Evolutionary conservation across 2,329 filamentous ascomycete species (phyloP).

Genomic region (Ambrosiella xylebori): DNA sequence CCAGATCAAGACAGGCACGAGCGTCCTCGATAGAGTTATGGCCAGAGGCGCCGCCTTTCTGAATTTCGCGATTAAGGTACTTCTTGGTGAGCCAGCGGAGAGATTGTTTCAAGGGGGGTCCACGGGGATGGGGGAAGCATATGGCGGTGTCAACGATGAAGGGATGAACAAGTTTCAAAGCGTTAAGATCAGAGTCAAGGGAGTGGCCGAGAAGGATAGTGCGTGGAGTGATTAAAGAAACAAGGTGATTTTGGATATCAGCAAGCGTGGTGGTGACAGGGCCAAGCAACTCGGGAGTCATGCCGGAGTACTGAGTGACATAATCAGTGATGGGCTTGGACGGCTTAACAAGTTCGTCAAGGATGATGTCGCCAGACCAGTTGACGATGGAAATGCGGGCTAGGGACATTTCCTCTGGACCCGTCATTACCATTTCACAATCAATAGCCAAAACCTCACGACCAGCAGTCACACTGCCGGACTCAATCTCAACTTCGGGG

Average conservation of each 20-base stretch:
- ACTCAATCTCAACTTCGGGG: conserved; percentile 53
- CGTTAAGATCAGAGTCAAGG: conserved; percentile 67
- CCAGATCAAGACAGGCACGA: conserved; percentile 73
- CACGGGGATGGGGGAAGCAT: conserved; percentile 77
- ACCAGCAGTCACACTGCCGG: conserved; percentile 70
- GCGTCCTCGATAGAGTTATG: conserved; percentile 93
- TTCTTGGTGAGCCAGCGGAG: conserved; percentile 80
- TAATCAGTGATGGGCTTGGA: conserved; percentile 80
- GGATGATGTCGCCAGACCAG: conserved; percentile 66
- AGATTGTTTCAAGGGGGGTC: conserved; percentile 74
- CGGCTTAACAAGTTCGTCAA: conserved; percentile 89
- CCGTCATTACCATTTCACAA: conserved; percentile 94
- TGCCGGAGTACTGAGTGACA: conserved; percentile 79
- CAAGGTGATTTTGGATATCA: conserved; percentile 67
- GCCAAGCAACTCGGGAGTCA: conserved; percentile 70
- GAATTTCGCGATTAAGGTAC: conserved; percentile 73
- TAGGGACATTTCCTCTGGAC: conserved; percentile 60
- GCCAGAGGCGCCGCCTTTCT: conserved; percentile 56
- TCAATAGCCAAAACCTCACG: conserved; percentile 68
- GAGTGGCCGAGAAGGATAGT: conserved; percentile 69
- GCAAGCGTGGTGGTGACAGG: conserved; percentile 65
- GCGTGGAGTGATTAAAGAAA: conserved; percentile 52
- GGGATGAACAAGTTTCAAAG: conserved; percentile 72
- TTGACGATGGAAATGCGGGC: conserved; percentile 74
- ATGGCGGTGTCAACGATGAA: conserved; percentile 87